Evolutionary conservation across 495 filamentous ascomycete species (phyloP), one percentile per base, ranked within the genome.

Genomic region (Xeromyces bisporus): DNA sequence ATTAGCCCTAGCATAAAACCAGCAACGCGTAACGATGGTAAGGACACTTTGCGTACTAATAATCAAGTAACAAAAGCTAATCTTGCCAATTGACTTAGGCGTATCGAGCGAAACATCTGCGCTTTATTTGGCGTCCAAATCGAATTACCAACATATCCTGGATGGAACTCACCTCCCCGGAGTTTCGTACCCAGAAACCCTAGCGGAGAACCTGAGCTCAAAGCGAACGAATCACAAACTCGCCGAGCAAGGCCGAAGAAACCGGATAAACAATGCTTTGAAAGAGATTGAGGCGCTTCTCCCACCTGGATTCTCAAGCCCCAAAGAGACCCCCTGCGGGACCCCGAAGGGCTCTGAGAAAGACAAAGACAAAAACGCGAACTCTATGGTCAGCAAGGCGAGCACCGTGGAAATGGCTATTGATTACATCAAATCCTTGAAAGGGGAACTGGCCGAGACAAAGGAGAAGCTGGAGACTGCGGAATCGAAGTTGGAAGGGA

Each of bases 191-290:
- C 89, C 89, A 0, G 79, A 81, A 41, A 77, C 82, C 10, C 65
- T 97, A 12, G 87, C 84, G 3, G 89, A 85, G 18, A 91, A 91
- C 33, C 58, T 97, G 18, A 94, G 85, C 15, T 92, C 83, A 7
- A 97, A 97, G 60, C 79, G 89, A 38, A 96, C 89, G 5, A 92
- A 83, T 23, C 89, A 97, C 60, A 97, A 97, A 51, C 78, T 97
- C 35, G 89, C 89, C 4, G 89, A 97, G 52, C 89, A 97, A 57
- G 91, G 89, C 3, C 73, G 89, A 14, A 62, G 89, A 34, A 94
- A 96, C 47, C 72, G 89, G 28, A 96, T 97, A 53, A 97, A 97
- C 51, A 81, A 71, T 25, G 87, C 87, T 2, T 61, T 97, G 2
- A 80, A 85, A 40, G 86, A 94, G 48, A 93, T 97, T 35, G 83